A percentile compares a stretch with the other conserved stretches of the same genome.
Evolutionary conservation across 495 filamentous ascomycete genomes (phyloP).

Genomic region (Podospora didyma): DNA sequence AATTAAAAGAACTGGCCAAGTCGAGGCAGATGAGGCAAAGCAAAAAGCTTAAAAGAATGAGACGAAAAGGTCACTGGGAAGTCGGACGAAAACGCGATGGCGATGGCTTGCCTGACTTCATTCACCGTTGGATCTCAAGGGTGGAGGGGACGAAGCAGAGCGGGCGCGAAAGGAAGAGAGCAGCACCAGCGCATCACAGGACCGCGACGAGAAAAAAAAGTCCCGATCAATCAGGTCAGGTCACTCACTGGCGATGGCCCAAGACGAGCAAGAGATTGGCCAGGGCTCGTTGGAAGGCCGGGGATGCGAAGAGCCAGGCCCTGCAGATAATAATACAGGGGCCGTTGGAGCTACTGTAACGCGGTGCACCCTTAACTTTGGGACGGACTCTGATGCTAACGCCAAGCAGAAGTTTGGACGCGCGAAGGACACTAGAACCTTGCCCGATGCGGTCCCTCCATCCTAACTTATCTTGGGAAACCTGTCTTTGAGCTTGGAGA

Average conservation of each 20-base stretch:
- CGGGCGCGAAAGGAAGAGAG: not conserved
- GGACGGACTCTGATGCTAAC: not conserved
- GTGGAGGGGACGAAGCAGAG: not conserved
- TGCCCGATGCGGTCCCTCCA: not conserved
- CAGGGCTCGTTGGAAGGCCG: not conserved
- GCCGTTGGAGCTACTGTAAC: not conserved
- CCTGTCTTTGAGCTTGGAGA: too few species aligned
- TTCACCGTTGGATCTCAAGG: not conserved
- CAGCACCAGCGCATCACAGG: not conserved
- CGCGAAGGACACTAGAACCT: not conserved
- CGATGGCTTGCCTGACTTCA: not conserved
- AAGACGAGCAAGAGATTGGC: not conserved
- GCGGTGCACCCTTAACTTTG: not conserved
- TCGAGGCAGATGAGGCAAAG: not conserved
- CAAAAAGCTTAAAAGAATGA: not conserved
- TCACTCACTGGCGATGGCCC: not conserved
- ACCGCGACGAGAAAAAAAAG: conserved; percentile 1
- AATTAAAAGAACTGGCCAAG: not conserved
- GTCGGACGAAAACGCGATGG: not conserved
- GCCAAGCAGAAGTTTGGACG: not conserved
- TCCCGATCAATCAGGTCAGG: not conserved
- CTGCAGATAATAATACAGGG: not conserved
- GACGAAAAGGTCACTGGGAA: not conserved
- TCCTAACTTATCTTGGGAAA: too few species aligned
- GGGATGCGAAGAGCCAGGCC: not conserved